Evolutionary conservation across 345 rosid genomes (phyloP).

Genomic region (Camelina neglecta): DNA sequence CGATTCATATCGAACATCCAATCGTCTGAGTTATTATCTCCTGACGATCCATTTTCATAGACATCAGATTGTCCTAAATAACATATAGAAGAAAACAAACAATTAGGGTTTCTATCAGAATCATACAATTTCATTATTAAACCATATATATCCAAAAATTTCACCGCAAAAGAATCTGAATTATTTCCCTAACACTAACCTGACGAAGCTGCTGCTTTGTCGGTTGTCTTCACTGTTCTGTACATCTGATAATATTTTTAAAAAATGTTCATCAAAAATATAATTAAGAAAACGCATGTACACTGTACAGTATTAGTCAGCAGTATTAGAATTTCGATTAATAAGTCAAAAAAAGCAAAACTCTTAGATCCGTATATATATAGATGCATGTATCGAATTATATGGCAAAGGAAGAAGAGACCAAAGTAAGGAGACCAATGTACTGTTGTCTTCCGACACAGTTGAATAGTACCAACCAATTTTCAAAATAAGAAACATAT

Average conservation of each 20-base stretch:
- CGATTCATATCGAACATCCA: conserved; percentile 67
- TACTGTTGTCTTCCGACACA: conserved; percentile 47
- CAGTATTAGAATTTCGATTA: conserved; percentile 1
- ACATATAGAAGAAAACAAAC: neutral
- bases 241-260: conserved; percentile 40
- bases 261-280: neutral
- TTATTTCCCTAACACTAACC: conserved; percentile 35
- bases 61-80: conserved; percentile 73
- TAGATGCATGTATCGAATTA: conserved; percentile 26
- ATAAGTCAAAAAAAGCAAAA: conserved; percentile 26
- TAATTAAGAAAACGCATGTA: neutral
- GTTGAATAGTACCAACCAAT: conserved; percentile 40
- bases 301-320: neutral
- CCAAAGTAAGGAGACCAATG: conserved; percentile 45
- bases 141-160: conserved; percentile 1
- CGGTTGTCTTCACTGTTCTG: conserved; percentile 52
- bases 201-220: conserved; percentile 49
- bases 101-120: conserved; percentile 31
- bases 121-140: neutral
- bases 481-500: conserved; percentile 38
- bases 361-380: neutral
- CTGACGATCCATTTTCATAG: conserved; percentile 90
- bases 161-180: conserved; percentile 9
- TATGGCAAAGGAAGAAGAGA: conserved; percentile 33
- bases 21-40: conserved; percentile 91